Evolutionary conservation across 345 rosid genomes (phyloP).

Genomic region (Geranium rotundifolium): DNA sequence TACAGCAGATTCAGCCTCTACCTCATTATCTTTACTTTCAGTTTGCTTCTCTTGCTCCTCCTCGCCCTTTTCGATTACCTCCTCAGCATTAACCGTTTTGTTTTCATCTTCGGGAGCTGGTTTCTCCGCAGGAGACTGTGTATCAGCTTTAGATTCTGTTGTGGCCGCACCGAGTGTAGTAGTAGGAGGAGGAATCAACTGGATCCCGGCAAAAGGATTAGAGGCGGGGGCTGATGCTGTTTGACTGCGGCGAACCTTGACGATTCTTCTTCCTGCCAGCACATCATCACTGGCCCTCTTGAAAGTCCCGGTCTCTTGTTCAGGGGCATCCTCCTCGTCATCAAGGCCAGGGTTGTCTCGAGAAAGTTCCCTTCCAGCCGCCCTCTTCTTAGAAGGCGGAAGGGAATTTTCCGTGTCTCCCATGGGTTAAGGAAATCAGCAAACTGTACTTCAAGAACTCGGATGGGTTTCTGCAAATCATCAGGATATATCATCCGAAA

Average conservation of each 20-base stretch:
- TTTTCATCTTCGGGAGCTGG: conserved; percentile 18
- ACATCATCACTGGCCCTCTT: conserved; percentile 88
- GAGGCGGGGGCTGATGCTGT: conserved; percentile 34
- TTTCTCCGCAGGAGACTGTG: conserved; percentile 13
- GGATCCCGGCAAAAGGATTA: conserved; percentile 82
- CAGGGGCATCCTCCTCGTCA: conserved; percentile 64
- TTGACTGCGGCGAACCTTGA: conserved; percentile 58
- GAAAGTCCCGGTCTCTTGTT: conserved; percentile 64
- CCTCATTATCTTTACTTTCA: conserved; percentile 8
- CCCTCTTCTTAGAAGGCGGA: conserved; percentile 90
- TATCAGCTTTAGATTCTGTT: conserved; percentile 17
- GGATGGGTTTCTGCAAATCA: background rate
- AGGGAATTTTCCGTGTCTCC: conserved; percentile 68
- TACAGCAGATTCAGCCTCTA: conserved; percentile 6
- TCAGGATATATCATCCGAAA: background rate
- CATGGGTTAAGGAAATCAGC: conserved; percentile 22
- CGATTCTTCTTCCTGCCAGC: conserved; percentile 66
- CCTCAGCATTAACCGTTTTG: conserved; percentile 1
- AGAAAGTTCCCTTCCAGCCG: conserved; percentile 78
- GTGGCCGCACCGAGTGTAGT: conserved; percentile 20
- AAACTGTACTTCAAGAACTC: background rate
- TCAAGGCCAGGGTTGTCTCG: conserved; percentile 76
- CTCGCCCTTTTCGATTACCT: conserved; percentile 11
- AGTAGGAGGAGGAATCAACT: conserved; percentile 40
- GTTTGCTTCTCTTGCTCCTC: conserved; percentile 15